Conservation (phyloP, 495 filamentous ascomycete genomes). For the Tuber melanosporum region DNA sequence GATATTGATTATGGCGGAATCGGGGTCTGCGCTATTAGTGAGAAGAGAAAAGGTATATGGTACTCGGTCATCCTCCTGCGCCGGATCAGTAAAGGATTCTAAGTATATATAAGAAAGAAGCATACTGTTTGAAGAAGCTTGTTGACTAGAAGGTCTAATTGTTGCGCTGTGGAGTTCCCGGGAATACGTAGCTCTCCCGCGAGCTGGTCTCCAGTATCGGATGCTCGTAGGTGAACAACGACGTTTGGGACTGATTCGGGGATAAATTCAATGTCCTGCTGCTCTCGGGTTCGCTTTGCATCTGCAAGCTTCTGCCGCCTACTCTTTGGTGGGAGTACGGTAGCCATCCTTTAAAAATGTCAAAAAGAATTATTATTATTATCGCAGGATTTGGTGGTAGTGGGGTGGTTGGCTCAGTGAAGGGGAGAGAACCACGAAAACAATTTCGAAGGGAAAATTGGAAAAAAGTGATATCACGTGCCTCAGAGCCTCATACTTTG, state of each 20-base stretch:
- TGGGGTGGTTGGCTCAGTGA: background rate
- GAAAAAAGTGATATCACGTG: background rate
- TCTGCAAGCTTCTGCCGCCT: conserved; percentile 79
- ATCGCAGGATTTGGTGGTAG: background rate
- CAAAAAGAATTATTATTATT: background rate
- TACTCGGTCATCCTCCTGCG: conserved; percentile 68
- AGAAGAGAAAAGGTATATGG: conserved; percentile 81
- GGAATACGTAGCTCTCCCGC: conserved; percentile 57
- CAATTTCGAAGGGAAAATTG: background rate
- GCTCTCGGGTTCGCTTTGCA: conserved; percentile 62
- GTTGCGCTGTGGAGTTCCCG: conserved; percentile 78
- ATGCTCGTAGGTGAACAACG: conserved; percentile 80
- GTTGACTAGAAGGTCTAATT: conserved; percentile 86
- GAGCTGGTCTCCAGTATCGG: conserved; percentile 58
- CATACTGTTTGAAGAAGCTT: conserved; percentile 74
- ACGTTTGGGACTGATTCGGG: conserved; percentile 70
- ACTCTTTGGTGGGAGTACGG: conserved; percentile 76
- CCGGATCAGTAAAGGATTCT: background rate
- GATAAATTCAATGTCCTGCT: conserved; percentile 66
- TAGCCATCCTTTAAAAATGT: conserved; percentile 59
- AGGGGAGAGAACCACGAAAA: background rate
- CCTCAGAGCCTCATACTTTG: background rate
- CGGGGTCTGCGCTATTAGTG: conserved; percentile 44
- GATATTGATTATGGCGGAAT: conserved; percentile 53
- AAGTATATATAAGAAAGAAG: conserved; percentile 29